Evolutionary conservation across 768 basidiomycete genomes (phyloP).

Genomic region (Leccinum broughii): DNA sequence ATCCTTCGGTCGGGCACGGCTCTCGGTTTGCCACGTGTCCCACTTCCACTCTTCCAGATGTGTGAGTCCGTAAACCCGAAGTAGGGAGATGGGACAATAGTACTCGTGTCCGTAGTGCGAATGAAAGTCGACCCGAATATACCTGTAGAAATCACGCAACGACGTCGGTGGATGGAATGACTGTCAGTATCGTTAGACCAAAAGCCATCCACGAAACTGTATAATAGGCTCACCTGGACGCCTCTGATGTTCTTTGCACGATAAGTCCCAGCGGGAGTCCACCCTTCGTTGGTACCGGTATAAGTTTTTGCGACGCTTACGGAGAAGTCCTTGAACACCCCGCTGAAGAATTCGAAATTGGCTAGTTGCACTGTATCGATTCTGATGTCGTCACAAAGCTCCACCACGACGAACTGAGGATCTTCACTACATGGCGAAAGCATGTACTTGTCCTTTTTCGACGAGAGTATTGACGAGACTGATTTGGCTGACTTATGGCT

Average conservation of each 20-base stretch:
- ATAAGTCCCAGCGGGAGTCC: slow-evolving; percentile 76
- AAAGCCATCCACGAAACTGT: neutral
- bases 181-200: slow-evolving; percentile 34
- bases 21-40: slow-evolving; percentile 80
- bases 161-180: slow-evolving; percentile 78
- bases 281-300: slow-evolving; percentile 56
- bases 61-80: slow-evolving; percentile 93
- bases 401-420: slow-evolving; percentile 83
- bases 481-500: slow-evolving; percentile 83
- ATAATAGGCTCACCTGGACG: slow-evolving; percentile 65
- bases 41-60: slow-evolving; percentile 97
- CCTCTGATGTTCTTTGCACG: slow-evolving; percentile 89
- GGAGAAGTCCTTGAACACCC: slow-evolving; percentile 89
- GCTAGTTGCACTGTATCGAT: slow-evolving; percentile 96
- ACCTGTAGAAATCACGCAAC: slow-evolving; percentile 85
- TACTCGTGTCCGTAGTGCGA: slow-evolving; percentile 94
- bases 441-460: slow-evolving; percentile 95
- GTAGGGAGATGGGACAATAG: slow-evolving; percentile 91
- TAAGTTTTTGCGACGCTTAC: slow-evolving; percentile 88
- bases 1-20: slow-evolving; percentile 48
- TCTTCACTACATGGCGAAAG: slow-evolving; percentile 78
- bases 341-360: slow-evolving; percentile 97
- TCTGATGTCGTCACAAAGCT: slow-evolving; percentile 95
- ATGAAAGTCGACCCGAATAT: slow-evolving; percentile 90
- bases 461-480: slow-evolving; percentile 78